Percentiles rank a stretch among this genome's conserved stretches.
These are phyloP conservation scores for Emmonsia crescens DNA, from an alignment of 2,329 filamentous ascomycete genomes.

Conservation along the genomic window DNA sequence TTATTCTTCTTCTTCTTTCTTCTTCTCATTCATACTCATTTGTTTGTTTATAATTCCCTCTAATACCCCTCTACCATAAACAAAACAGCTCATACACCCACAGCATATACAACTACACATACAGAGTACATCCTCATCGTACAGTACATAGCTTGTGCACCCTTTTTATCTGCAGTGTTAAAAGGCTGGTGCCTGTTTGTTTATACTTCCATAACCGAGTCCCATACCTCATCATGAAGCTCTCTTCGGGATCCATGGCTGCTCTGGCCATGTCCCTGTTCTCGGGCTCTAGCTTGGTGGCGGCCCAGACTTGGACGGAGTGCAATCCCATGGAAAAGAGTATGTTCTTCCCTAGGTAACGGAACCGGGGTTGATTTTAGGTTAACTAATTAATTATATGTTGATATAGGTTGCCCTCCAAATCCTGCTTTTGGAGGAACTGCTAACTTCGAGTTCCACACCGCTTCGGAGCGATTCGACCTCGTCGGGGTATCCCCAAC, in stretches of 20 bases:
- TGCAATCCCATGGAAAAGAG: constrained; percentile 34
- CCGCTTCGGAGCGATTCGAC: constrained; percentile 67
- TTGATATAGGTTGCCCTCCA: constrained; percentile 52
- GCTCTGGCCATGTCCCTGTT: constrained; percentile 17
- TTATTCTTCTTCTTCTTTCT: constrained; percentile 8
- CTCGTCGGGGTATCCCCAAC: constrained; percentile 56
- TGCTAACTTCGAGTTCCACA: constrained; percentile 75
- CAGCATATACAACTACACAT: no score
- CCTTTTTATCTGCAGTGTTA: background rate
- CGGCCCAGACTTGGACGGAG: constrained; percentile 34
- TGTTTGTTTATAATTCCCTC: no score
- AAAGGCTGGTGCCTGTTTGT: background rate
- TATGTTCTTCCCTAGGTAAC: constrained; percentile 20
- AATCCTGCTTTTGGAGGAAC: constrained; percentile 73
- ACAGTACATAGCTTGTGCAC: background rate
- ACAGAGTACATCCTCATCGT: no score
- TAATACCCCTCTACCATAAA: background rate
- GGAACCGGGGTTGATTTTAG: background rate
- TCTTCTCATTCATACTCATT: constrained; percentile 5
- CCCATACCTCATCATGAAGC: constrained; percentile 21
- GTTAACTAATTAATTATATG: background rate
- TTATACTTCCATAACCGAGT: background rate
- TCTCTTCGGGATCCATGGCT: constrained; percentile 18
- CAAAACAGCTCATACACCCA: background rate
- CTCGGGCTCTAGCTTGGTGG: constrained; percentile 11